These are phyloP conservation scores for Ceratocystis harringtonii DNA, from an alignment of 2,329 filamentous ascomycete species.

Conservation along the genomic window DNA sequence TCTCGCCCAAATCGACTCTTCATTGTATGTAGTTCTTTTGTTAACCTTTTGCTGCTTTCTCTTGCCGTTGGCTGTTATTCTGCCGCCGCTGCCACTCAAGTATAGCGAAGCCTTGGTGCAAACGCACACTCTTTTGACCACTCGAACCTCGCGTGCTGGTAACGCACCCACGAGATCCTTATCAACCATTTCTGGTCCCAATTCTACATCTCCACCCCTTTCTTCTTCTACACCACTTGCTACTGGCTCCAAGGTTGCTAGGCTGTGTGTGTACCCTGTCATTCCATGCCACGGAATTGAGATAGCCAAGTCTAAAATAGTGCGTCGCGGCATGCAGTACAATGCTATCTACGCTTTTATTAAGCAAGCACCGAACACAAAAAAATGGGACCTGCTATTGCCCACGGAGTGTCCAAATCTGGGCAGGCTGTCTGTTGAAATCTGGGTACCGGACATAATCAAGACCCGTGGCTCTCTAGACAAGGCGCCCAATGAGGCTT, in stretches of 20 bases:
- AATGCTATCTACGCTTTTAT: slow-evolving; percentile 77
- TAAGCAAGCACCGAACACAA: slow-evolving; percentile 36
- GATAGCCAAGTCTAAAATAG: slow-evolving; percentile 46
- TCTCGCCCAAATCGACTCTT: slow-evolving; percentile 22
- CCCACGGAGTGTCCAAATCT: slow-evolving; percentile 27
- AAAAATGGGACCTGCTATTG: slow-evolving; percentile 16
- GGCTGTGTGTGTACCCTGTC: slow-evolving; percentile 62
- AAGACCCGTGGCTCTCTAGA: slow-evolving; percentile 36
- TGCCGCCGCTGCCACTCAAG: slow-evolving; percentile 39
- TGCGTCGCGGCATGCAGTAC: slow-evolving; percentile 56
- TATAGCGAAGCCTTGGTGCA: slow-evolving; percentile 39
- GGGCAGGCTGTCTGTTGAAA: slow-evolving; percentile 50
- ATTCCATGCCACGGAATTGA: slow-evolving; percentile 72
- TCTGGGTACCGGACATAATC: slow-evolving; percentile 53
- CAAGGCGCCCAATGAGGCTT: slow-evolving; percentile 31
- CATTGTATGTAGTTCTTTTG: slow-evolving; percentile 28
- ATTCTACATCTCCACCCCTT: neutral
- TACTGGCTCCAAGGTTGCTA: slow-evolving; percentile 35
- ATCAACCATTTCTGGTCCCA: neutral
- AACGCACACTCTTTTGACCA: slow-evolving; percentile 35
- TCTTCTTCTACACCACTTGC: slow-evolving; percentile 5
- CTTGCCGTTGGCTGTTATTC: slow-evolving; percentile 38
- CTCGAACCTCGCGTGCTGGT: slow-evolving; percentile 14
- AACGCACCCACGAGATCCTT: slow-evolving; percentile 8
- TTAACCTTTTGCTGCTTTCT: slow-evolving; percentile 36